Base-by-base conservation (phyloP, 805 yeast genomes). In the Schizosaccharomyces octosporus region DNA sequence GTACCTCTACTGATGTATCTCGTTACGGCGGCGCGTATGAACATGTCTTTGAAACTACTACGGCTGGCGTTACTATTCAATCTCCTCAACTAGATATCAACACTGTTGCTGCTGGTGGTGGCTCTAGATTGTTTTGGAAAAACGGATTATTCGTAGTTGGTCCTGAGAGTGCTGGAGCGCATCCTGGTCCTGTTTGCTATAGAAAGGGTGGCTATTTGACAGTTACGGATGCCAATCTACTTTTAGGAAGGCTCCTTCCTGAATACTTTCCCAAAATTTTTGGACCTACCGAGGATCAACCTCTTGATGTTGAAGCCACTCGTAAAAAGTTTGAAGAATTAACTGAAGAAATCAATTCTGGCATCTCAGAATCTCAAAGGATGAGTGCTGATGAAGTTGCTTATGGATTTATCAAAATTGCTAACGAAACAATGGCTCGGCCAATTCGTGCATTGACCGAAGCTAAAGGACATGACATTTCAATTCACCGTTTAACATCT, bases 131-230 rank as follows among this genome's bases (percentile, higher is more conserved):
- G 55, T 72, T 76, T 61, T 84, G 83, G 78, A 78, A 79, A 65
- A 83, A 83, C 68, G 88, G 89, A 1, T 71, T 85, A 42, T 84
- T 85, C 69, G 80, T 77, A 19, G 95, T 86, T 3, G 95, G 95
- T 0, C 95, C 95, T 0, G 90, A 84, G 66, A 81, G 87, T 62
- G 95, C 95, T 7, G 78, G 87, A 3, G 85, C 94, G 2, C 89
- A 86, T 66, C 95, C 95, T 3, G 95, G 95, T 4, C 95, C 95
- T 1, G 86, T 89, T 1, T 85, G 90, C 67, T 86, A 86, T 72
- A 75, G 90, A 63, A 87, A 86, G 67, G 84, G 85, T 17, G 95
- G 95, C 11, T 90, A 89, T 0, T 71, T 86, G 61, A 85, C 95
- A 0, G 83, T 86, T 4, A 86, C 95, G 0, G 95, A 87, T 72